Evolutionary conservation across 345 rosid species (phyloP).

Genomic region (Lepidium sativum): DNA sequence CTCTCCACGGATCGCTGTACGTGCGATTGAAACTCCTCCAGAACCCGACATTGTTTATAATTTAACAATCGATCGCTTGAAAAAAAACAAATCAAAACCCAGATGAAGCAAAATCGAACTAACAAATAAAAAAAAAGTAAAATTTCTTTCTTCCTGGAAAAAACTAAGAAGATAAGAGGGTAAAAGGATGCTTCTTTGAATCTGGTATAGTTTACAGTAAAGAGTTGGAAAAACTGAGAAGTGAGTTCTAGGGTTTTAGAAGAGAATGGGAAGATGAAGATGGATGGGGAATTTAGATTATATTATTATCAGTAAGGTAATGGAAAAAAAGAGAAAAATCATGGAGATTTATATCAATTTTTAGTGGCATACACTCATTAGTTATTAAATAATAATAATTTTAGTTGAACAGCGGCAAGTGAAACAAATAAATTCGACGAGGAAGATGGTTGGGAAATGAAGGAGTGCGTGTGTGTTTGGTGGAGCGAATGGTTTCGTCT

Average conservation of each 20-base stretch:
- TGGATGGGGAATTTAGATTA: background rate
- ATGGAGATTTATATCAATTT: constrained; percentile 3
- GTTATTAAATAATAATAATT: background rate
- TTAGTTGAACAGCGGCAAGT: background rate
- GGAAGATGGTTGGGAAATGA: constrained; percentile 6
- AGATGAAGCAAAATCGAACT: constrained; percentile 17
- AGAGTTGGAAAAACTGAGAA: background rate
- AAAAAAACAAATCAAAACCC: background rate
- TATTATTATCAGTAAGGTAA: constrained; percentile 5
- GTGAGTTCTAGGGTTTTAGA: constrained; percentile 34
- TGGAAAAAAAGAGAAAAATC: background rate
- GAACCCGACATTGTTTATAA: constrained; percentile 36
- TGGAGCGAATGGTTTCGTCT: constrained; percentile 10
- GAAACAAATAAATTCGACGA: background rate
- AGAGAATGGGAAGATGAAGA: constrained; percentile 22
- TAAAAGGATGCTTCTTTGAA: background rate
- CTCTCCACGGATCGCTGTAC: constrained; percentile 36
- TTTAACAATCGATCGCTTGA: background rate
- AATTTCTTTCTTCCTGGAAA: background rate
- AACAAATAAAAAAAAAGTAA: background rate
- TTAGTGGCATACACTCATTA: constrained; percentile 13
- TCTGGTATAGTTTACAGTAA: background rate
- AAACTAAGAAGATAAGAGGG: background rate
- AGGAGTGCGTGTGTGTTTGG: constrained; percentile 10
- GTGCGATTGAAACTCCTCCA: constrained; percentile 34